phyloP scores from a whole-genome alignment of 2,329 filamentous ascomycete genomes.

The Tolypocladium pustulatum region DNA sequence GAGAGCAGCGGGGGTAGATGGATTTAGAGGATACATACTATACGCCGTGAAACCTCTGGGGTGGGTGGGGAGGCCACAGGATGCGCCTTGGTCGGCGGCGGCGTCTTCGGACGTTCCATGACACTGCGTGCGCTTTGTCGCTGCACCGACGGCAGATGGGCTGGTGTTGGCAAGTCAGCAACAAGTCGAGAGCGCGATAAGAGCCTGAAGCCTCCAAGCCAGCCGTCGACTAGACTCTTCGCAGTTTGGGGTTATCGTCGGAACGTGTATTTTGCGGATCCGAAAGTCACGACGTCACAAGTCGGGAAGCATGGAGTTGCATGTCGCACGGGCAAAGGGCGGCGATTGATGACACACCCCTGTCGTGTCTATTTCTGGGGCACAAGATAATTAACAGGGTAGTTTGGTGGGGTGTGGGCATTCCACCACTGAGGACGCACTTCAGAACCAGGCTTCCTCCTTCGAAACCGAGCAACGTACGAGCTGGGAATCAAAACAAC shows the following conservation, averaged over 20 bases:
- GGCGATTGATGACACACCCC: neutral
- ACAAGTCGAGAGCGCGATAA: neutral
- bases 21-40: conserved; percentile 29
- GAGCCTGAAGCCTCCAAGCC: neutral
- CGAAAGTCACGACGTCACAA: neutral
- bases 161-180: neutral
- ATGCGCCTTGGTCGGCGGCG: conserved; percentile 25
- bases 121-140: neutral
- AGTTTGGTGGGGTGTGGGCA: neutral
- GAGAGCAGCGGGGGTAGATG: neutral
- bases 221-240: neutral
- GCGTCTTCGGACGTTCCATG: conserved; percentile 39
- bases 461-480: neutral
- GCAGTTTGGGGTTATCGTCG: neutral
- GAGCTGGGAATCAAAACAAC: neutral
- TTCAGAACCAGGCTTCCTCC: no score
- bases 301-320: neutral
- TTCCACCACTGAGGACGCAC: neutral
- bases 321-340: neutral
- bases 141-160: neutral
- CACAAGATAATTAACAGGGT: no score
- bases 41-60: conserved; percentile 43
- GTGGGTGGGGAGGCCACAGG: conserved; percentile 35
- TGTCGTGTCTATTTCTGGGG: neutral
- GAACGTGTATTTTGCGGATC: neutral